Evolutionary conservation across 345 rosid species (phyloP).

Genomic region (Cochlearia excelsa): DNA sequence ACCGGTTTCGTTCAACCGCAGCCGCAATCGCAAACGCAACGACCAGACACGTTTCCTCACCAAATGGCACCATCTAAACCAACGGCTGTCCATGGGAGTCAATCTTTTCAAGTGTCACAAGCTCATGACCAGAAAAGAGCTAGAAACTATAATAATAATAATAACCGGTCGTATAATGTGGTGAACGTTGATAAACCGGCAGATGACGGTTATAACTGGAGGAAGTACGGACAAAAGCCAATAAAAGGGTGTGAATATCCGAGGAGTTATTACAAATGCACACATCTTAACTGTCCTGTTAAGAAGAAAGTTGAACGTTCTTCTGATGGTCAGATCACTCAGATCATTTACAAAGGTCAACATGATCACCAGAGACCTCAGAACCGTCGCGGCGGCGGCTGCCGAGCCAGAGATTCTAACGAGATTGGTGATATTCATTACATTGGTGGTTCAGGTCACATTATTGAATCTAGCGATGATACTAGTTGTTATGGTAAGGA

Average conservation of each 20-base stretch:
- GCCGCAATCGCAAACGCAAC: slow-evolving; percentile 27
- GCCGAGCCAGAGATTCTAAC: slow-evolving; percentile 23
- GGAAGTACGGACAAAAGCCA: slow-evolving; percentile 94
- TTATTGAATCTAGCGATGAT: slow-evolving; percentile 38
- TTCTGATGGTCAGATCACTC: slow-evolving; percentile 78
- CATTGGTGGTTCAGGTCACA: slow-evolving; percentile 26
- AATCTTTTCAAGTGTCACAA: slow-evolving; percentile 49
- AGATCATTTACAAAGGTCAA: slow-evolving; percentile 89
- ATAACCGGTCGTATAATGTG: slow-evolving; percentile 33
- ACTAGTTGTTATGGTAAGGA: slow-evolving; percentile 39
- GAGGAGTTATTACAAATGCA: slow-evolving; percentile 95
- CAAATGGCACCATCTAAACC: slow-evolving; percentile 43
- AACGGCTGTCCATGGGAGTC: slow-evolving; percentile 41
- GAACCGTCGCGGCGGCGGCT: slow-evolving; percentile 62
- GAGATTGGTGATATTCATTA: slow-evolving; percentile 31
- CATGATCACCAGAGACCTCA: slow-evolving; percentile 88
- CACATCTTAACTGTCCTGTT: slow-evolving; percentile 71
- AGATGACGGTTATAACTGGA: slow-evolving; percentile 95
- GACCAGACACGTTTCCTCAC: slow-evolving; percentile 22
- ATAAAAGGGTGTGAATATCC: slow-evolving; percentile 94
- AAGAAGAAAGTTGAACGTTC: slow-evolving; percentile 93
- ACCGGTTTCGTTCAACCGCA: slow-evolving; percentile 23
- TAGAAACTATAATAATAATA: slow-evolving; percentile 32
- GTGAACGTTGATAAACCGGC: slow-evolving; percentile 71
- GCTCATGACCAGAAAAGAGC: slow-evolving; percentile 44